Base-by-base conservation (phyloP, 2,329 filamentous ascomycete species). In the Fusarium cicatricum region DNA sequence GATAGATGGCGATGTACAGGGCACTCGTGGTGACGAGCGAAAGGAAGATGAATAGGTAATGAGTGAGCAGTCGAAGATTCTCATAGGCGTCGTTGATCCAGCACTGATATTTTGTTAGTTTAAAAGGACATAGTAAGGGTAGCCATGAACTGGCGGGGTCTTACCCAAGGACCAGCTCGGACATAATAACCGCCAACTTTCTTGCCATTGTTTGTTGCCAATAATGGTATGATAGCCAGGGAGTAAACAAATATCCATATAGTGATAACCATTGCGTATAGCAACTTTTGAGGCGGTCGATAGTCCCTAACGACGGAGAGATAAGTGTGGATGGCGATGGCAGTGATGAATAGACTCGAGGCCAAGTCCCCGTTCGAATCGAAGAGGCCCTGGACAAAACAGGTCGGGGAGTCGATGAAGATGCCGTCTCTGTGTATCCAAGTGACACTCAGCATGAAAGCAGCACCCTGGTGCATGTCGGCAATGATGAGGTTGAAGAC, bases 401-500 rank as follows among this genome's bases (percentile, higher is more conserved):
- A 90, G 8, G 81, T 77, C 3, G 76, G 64, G 0, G 80, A 80
- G 3, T 79, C 77, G 4, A 86, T 82, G 3, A 79, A 67, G 23
- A 90, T 81, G 3, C 75, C 77, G 67, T 87, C 78, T 17, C 75
- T 70, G 1, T 72, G 70, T 9, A 88, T 75, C 82, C 87, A 88
- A 33, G 80, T 74, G 14, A 83, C 79, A 62, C 86, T 89, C 38
- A 90, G 76, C 46, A 87, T 63, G 68, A 90, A 90, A 7, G 85
- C 83, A 3, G 83, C 68, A 9, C 84, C 80, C 68, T 90, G 88
- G 66, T 87, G 84, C 44, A 88, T 79, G 66, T 90, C 88, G 54
- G 88, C 87, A 34, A 88, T 72, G 12, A 90, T 76, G 3, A 90
- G 81, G 71, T 90, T 90, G 71, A 88, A 84, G 52, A 90, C 85